Evolutionary conservation across 2,329 filamentous ascomycete genomes (phyloP), one percentile per base, ranked within the genome.

Genomic region (Colletotrichum aenigma): DNA sequence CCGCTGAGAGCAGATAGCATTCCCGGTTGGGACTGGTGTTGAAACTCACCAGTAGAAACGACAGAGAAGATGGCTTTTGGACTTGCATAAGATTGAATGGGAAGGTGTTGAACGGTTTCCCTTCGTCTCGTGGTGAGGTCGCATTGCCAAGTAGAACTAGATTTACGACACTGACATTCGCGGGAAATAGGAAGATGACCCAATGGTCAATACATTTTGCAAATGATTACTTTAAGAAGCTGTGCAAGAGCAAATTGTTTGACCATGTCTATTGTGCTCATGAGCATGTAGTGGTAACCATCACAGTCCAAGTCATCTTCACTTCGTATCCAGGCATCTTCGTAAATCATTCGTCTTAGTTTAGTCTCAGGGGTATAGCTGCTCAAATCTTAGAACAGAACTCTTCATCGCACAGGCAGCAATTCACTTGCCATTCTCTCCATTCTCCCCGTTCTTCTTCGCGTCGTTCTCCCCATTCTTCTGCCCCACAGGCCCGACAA

Each of bases 401-500:
- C 1, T 52, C 60, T 24, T 55, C 16, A 15, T 36, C 34, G 0
- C 0, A 24, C 61, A 43, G 18, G 38, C 38, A 48, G 38, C 18
- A 12, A n/a, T 24, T 64, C 36, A 43, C 71, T 76, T 70, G 38
- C 71, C 71, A 13, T 66, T 72, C 38, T 30, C 34, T 26, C 70
- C 71, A 12, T 62, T 72, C 55, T 30, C 34, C 16, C 70, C 74
- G n/a, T 73, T 76, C 58, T 69, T 38, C 60, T 66, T 48, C 38
- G 3, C 3, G 9, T 18, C 71, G 13, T 62, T 72, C 55, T 30
- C 34, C 26, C 65, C 74, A 36, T 74, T 76, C 70, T 69, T 38
- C 60, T 66, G 64, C 12, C 34, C 70, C 1, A 76, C 56, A 2
- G 70, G 60, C 12, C 65, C 71, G 26, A 75, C 7, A 16, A 32